phyloP scores from a whole-genome alignment of 148 eudicot species.

The Silene latifolia region DNA sequence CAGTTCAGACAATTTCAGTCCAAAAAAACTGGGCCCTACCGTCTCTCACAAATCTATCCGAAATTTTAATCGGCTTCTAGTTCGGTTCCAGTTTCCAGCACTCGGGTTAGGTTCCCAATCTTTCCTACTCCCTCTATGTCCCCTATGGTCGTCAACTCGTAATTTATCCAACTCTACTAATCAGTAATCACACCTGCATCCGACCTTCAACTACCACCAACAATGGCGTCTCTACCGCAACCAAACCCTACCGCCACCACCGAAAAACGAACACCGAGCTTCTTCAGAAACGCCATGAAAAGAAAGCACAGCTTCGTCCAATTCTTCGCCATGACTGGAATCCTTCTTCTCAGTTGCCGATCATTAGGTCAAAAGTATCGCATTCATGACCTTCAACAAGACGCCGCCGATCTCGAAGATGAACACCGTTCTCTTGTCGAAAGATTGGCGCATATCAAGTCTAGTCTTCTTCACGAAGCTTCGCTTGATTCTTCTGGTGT shows the following conservation, averaged over 20 bases:
- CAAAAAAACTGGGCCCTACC: no score
- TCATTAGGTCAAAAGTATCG: constrained; percentile 80
- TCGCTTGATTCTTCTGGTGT: constrained; percentile 48
- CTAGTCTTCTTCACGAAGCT: constrained; percentile 51
- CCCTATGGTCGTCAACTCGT: no score
- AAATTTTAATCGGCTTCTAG: no score
- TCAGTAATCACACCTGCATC: no score
- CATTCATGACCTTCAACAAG: constrained; percentile 52
- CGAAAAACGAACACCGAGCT: constrained; percentile 32
- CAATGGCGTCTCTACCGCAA: constrained; percentile 34
- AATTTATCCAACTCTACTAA: no score
- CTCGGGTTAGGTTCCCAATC: no score
- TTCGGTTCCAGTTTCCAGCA: no score
- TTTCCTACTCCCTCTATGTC: no score
- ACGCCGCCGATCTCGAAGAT: constrained; percentile 39
- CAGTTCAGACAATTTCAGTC: no score
- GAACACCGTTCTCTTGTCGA: constrained; percentile 42
- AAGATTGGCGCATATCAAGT: constrained; percentile 49
- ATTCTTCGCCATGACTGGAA: constrained; percentile 74
- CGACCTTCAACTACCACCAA: neutral
- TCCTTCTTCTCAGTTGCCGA: constrained; percentile 53
- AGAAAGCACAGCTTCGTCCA: constrained; percentile 64
- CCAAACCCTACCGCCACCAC: constrained; percentile 8
- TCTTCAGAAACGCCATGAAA: constrained; percentile 55
- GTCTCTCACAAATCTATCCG: no score